Base-by-base conservation (phyloP, 2,329 filamentous ascomycete genomes). In the Alternaria gaisen region DNA sequence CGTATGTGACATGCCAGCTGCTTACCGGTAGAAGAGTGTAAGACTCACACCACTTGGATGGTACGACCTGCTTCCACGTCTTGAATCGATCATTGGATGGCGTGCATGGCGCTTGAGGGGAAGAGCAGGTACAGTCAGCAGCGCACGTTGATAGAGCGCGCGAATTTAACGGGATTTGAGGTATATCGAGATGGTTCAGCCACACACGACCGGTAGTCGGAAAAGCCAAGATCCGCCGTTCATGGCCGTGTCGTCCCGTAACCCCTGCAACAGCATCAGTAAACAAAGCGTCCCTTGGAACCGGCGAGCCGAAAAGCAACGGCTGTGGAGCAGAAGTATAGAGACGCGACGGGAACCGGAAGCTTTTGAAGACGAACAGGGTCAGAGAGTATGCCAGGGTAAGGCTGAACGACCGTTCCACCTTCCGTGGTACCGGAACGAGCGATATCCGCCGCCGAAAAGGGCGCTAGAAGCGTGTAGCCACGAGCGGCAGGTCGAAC, bases 371-470 rank as follows among this genome's bases (percentile, higher is more conserved):
- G 26, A 38, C 28, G 38, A n/a, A 42, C 18, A 14, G 18, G 38
- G 18, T 22, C 38, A 41, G 38, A 22, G 38, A 12, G 20, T 4
- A 22, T 40, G 42, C 44, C 36, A 28, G 30, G 34, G 50, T 61
- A 64, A 30, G 61, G 61, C 58, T 64, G 61, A 61, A 32, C 14
- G 5, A 16, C 14, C 20, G 20, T 42, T 42, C 40, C 20, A 8
- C 26, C n/a, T 38, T 46, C 14, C 22, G 40, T 40, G 38, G 36
- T 32, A 22, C 26, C 61, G 61, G 61, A 58, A 51, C 20, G 9
- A 55, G 41, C n/a, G 28, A 41, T 12, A 58, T 63, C 61, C 59
- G 61, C 47, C 36, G 32, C 50, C 55, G 54, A 36, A 24, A 24
- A 14, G 20, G 36, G 42, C 41, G 46, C 56, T 53, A 48, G 53